A percentile compares a stretch with the other conserved stretches of the same genome.
These are phyloP conservation scores for Skeletonema grethae DNA, from an alignment of 108 stramenopile species.

Conservation along the genomic window DNA sequence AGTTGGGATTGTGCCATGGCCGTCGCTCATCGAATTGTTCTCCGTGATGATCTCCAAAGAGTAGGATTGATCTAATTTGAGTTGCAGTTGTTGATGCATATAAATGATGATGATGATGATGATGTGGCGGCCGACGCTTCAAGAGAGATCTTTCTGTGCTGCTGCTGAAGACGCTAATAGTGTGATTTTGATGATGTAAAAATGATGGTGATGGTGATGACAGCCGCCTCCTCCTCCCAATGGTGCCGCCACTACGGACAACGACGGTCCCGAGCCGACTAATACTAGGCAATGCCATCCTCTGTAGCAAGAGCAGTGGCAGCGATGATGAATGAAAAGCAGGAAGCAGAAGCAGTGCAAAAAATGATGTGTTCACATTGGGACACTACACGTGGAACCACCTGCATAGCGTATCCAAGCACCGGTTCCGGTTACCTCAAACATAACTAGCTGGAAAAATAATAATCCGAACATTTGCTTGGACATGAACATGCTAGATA, in stretches of 20 bases:
- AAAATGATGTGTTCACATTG: too few relatives aligned
- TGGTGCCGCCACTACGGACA: not conserved
- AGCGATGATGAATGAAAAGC: too few relatives aligned
- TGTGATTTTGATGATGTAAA: not conserved
- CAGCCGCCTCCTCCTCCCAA: not conserved
- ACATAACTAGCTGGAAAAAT: too few relatives aligned
- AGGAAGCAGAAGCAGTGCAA: too few relatives aligned
- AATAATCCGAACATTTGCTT: too few relatives aligned
- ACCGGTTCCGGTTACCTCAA: too few relatives aligned
- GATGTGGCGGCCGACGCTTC: not conserved
- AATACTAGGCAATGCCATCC: not conserved
- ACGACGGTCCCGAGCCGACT: not conserved
- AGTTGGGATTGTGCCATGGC: constrained; percentile 47
- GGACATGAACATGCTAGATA: too few relatives aligned
- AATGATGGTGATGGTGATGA: not conserved
- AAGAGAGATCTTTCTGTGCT: not conserved
- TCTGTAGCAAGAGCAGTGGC: too few relatives aligned
- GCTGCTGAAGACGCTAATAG: not conserved
- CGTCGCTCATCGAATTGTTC: constrained; percentile 4
- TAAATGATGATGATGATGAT: not conserved
- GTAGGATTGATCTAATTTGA: not conserved
- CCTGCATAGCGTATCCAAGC: too few relatives aligned
- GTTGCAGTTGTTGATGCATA: not conserved
- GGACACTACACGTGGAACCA: too few relatives aligned
- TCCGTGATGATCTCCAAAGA: constrained; percentile 5